Conservation (phyloP, 176 grass and related monocot genomes). For the Metroxylon sagu region DNA sequence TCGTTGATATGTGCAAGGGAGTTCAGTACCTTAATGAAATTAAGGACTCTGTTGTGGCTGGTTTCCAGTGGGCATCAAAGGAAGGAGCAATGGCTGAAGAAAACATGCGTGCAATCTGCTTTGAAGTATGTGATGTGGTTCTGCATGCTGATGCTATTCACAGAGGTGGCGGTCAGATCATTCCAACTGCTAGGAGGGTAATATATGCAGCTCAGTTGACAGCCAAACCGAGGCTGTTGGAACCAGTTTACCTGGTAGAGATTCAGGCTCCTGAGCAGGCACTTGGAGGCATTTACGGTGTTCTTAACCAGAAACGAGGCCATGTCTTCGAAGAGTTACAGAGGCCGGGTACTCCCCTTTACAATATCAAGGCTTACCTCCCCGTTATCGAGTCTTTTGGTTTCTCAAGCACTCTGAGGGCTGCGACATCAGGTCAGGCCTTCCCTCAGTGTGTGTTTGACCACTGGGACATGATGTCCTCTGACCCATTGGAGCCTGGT, state of each 20-base stretch:
- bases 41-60: constrained; percentile 83
- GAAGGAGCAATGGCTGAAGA: constrained; percentile 73
- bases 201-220: constrained; percentile 66
- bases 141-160: constrained; percentile 88
- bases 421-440: constrained; percentile 56
- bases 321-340: constrained; percentile 77
- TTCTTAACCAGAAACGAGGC: constrained; percentile 67
- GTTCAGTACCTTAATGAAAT: constrained; percentile 88
- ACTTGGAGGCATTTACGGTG: constrained; percentile 68
- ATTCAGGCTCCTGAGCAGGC: constrained; percentile 68
- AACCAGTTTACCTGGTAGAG: constrained; percentile 74
- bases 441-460: constrained; percentile 60
- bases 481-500: constrained; percentile 41
- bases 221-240: constrained; percentile 56
- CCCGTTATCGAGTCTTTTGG: constrained; percentile 50
- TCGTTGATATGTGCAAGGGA: constrained; percentile 92
- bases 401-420: constrained; percentile 35
- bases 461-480: constrained; percentile 59
- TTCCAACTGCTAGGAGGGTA: constrained; percentile 64
- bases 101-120: constrained; percentile 81
- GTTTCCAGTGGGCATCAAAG: constrained; percentile 85
- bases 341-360: constrained; percentile 62
- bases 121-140: constrained; percentile 78
- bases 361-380: constrained; percentile 83
- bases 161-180: constrained; percentile 79